phyloP scores from a whole-genome alignment of 176 grass and related monocot species.

The Carex scoparia region DNA sequence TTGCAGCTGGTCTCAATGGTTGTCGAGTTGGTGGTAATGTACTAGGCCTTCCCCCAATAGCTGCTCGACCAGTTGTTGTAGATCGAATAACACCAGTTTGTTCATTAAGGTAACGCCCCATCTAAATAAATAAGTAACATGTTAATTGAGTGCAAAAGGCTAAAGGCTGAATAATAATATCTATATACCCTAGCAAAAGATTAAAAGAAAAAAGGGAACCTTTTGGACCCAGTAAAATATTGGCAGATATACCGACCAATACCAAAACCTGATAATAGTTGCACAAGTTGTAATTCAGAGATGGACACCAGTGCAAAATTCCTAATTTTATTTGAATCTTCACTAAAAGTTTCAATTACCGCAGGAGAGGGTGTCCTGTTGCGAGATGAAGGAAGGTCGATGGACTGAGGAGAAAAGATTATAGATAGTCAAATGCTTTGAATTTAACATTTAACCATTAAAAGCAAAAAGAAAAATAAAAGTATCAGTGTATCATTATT shows the following conservation, averaged over 20 bases:
- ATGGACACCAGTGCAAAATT: not conserved
- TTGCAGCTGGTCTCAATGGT: conserved; percentile 33
- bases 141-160: conserved; percentile 1
- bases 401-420: conserved; percentile 50
- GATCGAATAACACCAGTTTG: conserved; percentile 56
- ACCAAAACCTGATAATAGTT: conserved; percentile 10
- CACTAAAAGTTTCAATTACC: conserved; percentile 38
- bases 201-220: not conserved
- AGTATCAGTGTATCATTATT: not conserved
- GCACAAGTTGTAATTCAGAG: not conserved
- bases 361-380: conserved; percentile 60
- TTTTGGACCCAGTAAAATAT: not conserved
- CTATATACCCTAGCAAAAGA: conserved; percentile 21
- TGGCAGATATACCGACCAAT: not conserved
- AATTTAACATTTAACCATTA: conserved; percentile 27
- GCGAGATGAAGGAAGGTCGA: conserved; percentile 62
- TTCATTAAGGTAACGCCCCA: conserved; percentile 84
- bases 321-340: not conserved
- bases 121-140: conserved; percentile 51
- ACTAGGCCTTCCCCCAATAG: conserved; percentile 39
- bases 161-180: conserved; percentile 11
- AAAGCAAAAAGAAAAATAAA: not conserved
- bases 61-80: conserved; percentile 29
- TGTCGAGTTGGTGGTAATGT: conserved; percentile 62
- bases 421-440: conserved; percentile 21